phyloP scores from a whole-genome alignment of 2,329 filamentous ascomycete species.

The Cadophora sp. region DNA sequence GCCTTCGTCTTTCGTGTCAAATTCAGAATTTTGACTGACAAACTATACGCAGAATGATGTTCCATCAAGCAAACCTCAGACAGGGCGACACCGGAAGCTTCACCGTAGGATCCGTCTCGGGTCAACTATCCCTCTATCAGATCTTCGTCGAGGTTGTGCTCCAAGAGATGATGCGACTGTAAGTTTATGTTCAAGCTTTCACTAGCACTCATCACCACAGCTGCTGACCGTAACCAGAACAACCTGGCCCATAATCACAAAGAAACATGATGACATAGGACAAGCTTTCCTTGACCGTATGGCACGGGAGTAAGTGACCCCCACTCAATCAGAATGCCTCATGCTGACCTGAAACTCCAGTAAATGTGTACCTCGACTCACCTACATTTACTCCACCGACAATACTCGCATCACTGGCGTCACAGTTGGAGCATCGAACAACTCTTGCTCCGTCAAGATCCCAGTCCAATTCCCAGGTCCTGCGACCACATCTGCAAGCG shows the following conservation, averaged over 20 bases:
- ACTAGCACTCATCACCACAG: no score
- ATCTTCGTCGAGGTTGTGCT: conserved; percentile 37
- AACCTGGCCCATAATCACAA: conserved; percentile 60
- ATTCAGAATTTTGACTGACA: no score
- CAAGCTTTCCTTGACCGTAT: background rate
- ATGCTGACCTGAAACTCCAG: background rate
- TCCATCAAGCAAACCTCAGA: conserved; percentile 67
- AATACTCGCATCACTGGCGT: conserved; percentile 11
- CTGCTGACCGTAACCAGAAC: conserved; percentile 38
- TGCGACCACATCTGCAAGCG: background rate
- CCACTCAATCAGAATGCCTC: background rate
- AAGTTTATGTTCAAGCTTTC: background rate
- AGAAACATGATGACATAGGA: conserved; percentile 52
- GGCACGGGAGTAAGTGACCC: background rate
- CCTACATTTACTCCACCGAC: conserved; percentile 6
- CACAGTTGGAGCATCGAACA: conserved; percentile 2
- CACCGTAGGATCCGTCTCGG: conserved; percentile 29
- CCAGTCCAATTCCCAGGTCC: conserved; percentile 7
- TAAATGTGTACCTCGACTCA: conserved; percentile 1
- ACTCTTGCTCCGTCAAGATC: conserved; percentile 1
- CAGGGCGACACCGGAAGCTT: conserved; percentile 50
- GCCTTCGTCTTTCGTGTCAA: no score
- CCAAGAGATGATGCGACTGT: conserved; percentile 28
- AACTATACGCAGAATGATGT: conserved; percentile 31
- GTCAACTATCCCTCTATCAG: conserved; percentile 33